These are phyloP conservation scores for Panus rudis DNA, from an alignment of 768 basidiomycete genomes.

Conservation along the genomic window DNA sequence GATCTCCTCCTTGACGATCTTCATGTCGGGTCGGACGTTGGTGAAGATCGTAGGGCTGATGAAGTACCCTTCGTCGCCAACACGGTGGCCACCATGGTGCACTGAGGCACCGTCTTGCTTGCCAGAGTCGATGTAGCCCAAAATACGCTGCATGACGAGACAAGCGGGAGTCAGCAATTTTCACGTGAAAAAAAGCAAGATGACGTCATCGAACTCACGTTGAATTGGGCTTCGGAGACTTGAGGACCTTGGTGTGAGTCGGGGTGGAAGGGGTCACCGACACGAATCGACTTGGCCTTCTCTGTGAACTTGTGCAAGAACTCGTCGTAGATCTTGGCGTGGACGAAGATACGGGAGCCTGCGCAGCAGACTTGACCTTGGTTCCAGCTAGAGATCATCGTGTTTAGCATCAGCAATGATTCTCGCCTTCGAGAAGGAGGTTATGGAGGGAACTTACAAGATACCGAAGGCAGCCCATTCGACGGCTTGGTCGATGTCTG, in stretches of 20 bases:
- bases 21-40: constrained; percentile 48
- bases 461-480: constrained; percentile 54
- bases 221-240: constrained; percentile 67
- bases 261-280: constrained; percentile 64
- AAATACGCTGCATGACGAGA: constrained; percentile 40
- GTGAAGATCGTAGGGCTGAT: constrained; percentile 59
- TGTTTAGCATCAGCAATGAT: not conserved
- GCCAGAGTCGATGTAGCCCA: constrained; percentile 55
- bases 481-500: constrained; percentile 51
- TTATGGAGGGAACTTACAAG: constrained; percentile 37
- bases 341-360: constrained; percentile 78
- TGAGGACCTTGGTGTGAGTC: constrained; percentile 71
- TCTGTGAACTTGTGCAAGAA: constrained; percentile 57
- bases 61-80: constrained; percentile 54
- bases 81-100: constrained; percentile 45
- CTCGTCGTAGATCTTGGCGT: constrained; percentile 70
- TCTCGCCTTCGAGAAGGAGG: not conserved
- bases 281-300: constrained; percentile 45
- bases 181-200: not conserved
- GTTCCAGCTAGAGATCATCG: constrained; percentile 63
- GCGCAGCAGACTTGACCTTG: constrained; percentile 77
- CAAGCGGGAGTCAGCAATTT: constrained; percentile 6
- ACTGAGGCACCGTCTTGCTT: constrained; percentile 53
- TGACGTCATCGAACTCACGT: constrained; percentile 43
- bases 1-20: constrained; percentile 53